Conservation (phyloP, 805 yeast species). For the Barnettozyma vustinii region DNA sequence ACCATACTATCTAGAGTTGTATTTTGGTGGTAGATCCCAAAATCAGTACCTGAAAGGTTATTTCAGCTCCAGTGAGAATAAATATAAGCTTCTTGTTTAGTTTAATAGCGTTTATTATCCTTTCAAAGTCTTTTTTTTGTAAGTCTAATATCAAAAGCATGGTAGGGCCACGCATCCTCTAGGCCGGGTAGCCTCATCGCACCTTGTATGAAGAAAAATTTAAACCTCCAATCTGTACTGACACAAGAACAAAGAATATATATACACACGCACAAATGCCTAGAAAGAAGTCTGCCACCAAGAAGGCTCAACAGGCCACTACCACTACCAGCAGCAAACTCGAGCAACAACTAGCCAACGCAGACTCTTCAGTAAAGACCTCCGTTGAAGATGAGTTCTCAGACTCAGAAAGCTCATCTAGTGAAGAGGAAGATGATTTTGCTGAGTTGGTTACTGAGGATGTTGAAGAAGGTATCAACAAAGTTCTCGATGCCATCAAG, state of each 20-base stretch:
- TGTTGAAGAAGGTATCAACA: constrained; percentile 72
- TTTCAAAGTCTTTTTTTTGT: too few relatives aligned
- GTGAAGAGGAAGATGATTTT: constrained; percentile 83
- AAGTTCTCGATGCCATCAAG: constrained; percentile 66
- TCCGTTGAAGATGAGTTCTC: constrained; percentile 29
- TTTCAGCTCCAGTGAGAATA: not conserved
- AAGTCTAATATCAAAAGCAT: not conserved
- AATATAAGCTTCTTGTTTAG: not conserved
- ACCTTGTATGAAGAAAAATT: not conserved
- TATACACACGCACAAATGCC: constrained; percentile 44
- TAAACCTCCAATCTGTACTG: not conserved
- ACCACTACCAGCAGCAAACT: constrained; percentile 22
- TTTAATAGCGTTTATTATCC: too few relatives aligned
- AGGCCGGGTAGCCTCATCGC: constrained; percentile 1
- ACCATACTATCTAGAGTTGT: constrained; percentile 31
- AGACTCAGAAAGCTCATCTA: constrained; percentile 31
- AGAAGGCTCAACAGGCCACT: constrained; percentile 50
- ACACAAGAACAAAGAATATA: not conserved
- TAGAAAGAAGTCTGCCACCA: constrained; percentile 82
- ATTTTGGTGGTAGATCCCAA: constrained; percentile 19
- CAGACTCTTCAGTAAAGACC: constrained; percentile 21
- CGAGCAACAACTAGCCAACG: constrained; percentile 21
- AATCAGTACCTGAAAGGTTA: too few relatives aligned
- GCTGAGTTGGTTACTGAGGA: constrained; percentile 86
- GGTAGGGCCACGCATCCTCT: not conserved